phyloP scores from a whole-genome alignment of 345 rosid genomes.

The Heritiera littoralis region DNA sequence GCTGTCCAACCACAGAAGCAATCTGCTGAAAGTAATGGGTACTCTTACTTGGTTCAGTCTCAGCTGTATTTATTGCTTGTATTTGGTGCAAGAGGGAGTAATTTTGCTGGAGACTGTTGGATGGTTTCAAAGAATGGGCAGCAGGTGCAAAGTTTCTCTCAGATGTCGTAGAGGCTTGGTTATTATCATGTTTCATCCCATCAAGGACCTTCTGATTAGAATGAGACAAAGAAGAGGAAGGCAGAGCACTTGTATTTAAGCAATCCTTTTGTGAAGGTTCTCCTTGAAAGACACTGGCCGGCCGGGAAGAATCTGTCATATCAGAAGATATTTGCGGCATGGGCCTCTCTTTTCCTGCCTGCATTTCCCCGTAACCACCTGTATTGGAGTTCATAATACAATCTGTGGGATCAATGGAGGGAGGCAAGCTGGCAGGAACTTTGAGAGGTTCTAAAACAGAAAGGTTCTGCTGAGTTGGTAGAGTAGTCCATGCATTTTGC shows the following conservation, averaged over 20 bases:
- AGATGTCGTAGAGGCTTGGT: conserved; percentile 20
- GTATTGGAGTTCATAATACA: conserved; percentile 20
- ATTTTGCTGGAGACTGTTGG: conserved; percentile 22
- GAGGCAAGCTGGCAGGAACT: conserved; percentile 21
- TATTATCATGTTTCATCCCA: conserved; percentile 23
- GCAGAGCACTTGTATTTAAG: conserved; percentile 24
- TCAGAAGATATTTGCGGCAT: conserved; percentile 30
- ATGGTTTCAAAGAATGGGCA: conserved; percentile 23
- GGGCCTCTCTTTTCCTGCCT: conserved; percentile 24
- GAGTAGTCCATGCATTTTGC: conserved; percentile 37
- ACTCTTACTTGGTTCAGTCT: conserved; percentile 30
- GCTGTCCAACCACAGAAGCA: conserved; percentile 21
- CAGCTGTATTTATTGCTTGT: conserved; percentile 31
- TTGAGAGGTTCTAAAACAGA: conserved; percentile 23
- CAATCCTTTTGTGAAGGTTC: conserved; percentile 10
- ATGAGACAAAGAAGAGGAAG: conserved; percentile 20
- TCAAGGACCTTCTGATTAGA: conserved; percentile 30
- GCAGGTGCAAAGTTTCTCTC: conserved; percentile 24
- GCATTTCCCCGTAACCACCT: conserved; percentile 24
- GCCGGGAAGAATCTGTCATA: conserved; percentile 19
- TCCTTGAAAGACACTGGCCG: conserved; percentile 25
- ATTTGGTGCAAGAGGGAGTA: conserved; percentile 37
- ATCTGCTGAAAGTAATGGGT: conserved; percentile 22
- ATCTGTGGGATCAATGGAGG: conserved; percentile 28
- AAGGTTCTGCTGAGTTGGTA: conserved; percentile 32